phyloP scores from a whole-genome alignment of 306 rosid genomes.

The Vigna trinervia region DNA sequence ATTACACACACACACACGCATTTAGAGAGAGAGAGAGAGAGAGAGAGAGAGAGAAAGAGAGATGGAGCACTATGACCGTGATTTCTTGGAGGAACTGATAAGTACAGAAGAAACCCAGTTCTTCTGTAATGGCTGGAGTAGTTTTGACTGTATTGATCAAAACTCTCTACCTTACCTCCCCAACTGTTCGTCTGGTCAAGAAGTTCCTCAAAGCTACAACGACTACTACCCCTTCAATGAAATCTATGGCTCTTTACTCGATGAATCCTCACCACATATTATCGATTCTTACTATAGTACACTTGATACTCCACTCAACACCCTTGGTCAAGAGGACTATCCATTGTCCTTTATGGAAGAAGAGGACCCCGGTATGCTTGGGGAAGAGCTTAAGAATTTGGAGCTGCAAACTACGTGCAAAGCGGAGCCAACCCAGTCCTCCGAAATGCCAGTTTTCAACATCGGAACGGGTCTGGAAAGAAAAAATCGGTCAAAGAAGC shows the following conservation, averaged over 20 bases:
- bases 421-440: constrained; percentile 68
- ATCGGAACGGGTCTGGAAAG: constrained; percentile 55
- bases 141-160: constrained; percentile 67
- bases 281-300: constrained; percentile 57
- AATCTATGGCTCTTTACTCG: constrained; percentile 51
- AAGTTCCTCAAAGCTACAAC: constrained; percentile 50
- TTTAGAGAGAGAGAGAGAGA: constrained; percentile 42
- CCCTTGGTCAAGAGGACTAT: constrained; percentile 55
- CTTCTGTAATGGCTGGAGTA: constrained; percentile 54
- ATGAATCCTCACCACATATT: constrained; percentile 56
- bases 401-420: constrained; percentile 69
- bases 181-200: constrained; percentile 55
- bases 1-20: constrained; percentile 37
- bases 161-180: constrained; percentile 51
- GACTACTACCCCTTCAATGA: constrained; percentile 52
- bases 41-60: constrained; percentile 39
- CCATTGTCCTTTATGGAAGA: constrained; percentile 63
- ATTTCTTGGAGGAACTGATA: constrained; percentile 73
- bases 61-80: constrained; percentile 69
- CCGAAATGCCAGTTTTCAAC: constrained; percentile 64
- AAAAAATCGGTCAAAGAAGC: constrained; percentile 64
- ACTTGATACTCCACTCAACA: constrained; percentile 47
- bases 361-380: constrained; percentile 61
- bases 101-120: constrained; percentile 58
- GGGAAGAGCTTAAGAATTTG: constrained; percentile 63